Evolutionary conservation across 306 rosid species (phyloP).

Genomic region (Chamaecrista fasciculata): DNA sequence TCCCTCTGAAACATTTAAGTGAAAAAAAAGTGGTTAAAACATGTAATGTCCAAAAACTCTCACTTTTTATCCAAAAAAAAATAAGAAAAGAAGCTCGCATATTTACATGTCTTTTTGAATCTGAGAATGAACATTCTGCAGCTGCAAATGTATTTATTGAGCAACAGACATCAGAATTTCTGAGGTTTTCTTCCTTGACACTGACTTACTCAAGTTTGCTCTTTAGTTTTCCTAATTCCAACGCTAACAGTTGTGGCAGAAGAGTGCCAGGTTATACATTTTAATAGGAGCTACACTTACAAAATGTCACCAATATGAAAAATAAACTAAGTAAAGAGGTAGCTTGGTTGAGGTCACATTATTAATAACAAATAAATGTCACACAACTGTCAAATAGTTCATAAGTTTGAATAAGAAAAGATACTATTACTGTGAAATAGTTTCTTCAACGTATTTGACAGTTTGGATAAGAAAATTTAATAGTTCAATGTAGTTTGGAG

Average conservation of each 20-base stretch:
- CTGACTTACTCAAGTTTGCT: conserved; percentile 63
- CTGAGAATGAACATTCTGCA: conserved; percentile 76
- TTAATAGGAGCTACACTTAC: neutral
- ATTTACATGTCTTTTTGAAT: conserved; percentile 77
- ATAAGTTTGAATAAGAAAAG: too few species aligned
- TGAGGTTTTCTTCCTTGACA: conserved; percentile 60
- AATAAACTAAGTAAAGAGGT: conserved; percentile 9
- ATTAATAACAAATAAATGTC: neutral
- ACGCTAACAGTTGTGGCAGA: conserved; percentile 46
- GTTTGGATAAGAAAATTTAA: too few species aligned
- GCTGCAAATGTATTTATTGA: conserved; percentile 59
- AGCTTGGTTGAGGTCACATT: neutral
- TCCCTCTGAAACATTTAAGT: conserved; percentile 61
- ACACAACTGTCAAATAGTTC: too few species aligned
- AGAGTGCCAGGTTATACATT: neutral
- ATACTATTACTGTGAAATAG: too few species aligned
- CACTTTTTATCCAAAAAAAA: too few species aligned
- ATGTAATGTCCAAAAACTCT: conserved; percentile 1
- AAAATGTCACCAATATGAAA: neutral
- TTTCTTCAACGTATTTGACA: too few species aligned
- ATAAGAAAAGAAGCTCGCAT: conserved; percentile 12
- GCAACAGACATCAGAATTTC: conserved; percentile 72
- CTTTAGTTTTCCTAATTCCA: conserved; percentile 66
- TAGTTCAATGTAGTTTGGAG: too few species aligned
- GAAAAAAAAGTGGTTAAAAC: conserved; percentile 13